A percentile compares a stretch with the other conserved stretches of the same genome.
These are phyloP conservation scores for Collybia sordida DNA, from an alignment of 768 basidiomycete species.

Conservation along the genomic window DNA sequence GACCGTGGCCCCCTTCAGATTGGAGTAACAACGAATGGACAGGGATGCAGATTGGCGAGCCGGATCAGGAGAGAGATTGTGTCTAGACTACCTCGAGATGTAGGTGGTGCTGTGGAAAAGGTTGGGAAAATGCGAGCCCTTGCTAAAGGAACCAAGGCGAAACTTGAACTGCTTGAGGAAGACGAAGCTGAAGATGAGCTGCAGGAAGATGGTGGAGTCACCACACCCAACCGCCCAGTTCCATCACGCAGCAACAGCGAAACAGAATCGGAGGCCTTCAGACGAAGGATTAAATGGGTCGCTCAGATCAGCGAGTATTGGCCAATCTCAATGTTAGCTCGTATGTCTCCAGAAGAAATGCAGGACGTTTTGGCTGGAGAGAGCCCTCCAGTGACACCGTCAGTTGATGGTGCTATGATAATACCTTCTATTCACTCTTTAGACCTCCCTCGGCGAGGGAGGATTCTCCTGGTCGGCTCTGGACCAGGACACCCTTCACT, in stretches of 20 bases:
- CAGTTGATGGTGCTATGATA: conserved; percentile 4
- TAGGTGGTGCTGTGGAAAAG: conserved; percentile 73
- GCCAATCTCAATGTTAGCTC: conserved; percentile 76
- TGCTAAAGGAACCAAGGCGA: conserved; percentile 27
- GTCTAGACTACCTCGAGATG: conserved; percentile 63
- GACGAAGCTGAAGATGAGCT: conserved; percentile 39
- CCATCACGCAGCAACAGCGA: conserved; percentile 43
- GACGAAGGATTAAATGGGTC: conserved; percentile 86
- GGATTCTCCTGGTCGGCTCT: conserved; percentile 90
- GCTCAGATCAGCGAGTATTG: conserved; percentile 97
- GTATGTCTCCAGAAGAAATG: conserved; percentile 70
- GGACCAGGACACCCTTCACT: conserved; percentile 95
- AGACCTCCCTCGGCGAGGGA: conserved; percentile 44
- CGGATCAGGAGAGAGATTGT: conserved; percentile 85
- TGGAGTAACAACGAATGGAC: conserved; percentile 87
- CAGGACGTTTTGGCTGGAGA: conserved; percentile 52
- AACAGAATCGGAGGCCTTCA: conserved; percentile 44
- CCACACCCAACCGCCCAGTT: conserved; percentile 73
- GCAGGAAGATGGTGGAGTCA: conserved; percentile 50
- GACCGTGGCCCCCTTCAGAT: conserved; percentile 61
- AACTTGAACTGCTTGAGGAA: conserved; percentile 12
- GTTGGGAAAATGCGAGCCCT: conserved; percentile 68
- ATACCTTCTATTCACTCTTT: conserved; percentile 33
- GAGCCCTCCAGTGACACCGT: conserved; percentile 11
- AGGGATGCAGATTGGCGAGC: conserved; percentile 82